phyloP scores from a whole-genome alignment of 2,329 filamentous ascomycete species.

The Epichloe typhina region DNA sequence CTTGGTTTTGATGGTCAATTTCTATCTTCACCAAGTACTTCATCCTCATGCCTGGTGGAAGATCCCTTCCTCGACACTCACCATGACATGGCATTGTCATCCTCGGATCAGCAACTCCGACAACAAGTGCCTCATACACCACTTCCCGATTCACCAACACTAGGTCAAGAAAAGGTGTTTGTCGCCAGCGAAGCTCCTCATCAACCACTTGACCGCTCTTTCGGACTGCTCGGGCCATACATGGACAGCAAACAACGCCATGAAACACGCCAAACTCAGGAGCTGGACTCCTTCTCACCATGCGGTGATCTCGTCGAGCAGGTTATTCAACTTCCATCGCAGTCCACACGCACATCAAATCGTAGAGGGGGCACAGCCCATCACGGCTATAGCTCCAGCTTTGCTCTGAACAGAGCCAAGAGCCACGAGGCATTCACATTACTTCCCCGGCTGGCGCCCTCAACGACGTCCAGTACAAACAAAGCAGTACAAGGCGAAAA shows the following conservation, averaged over 20 bases:
- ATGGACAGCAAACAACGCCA: neutral
- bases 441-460: slow-evolving; percentile 7
- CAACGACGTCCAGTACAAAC: neutral
- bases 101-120: neutral
- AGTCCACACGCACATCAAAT: neutral
- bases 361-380: neutral
- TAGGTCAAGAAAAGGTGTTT: slow-evolving; percentile 1
- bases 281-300: neutral
- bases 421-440: slow-evolving; percentile 11
- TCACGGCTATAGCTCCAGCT: slow-evolving; percentile 10
- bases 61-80: neutral
- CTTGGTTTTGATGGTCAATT: neutral
- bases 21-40: neutral
- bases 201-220: neutral
- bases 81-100: neutral
- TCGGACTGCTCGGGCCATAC: neutral
- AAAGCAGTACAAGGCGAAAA: neutral
- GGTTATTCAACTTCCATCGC: neutral
- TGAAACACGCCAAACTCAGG: neutral
- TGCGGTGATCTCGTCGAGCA: neutral
- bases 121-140: neutral
- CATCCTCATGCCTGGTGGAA: neutral
- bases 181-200: neutral
- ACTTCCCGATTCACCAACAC: slow-evolving; percentile 4
- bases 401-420: slow-evolving; percentile 11